Evolutionary conservation across 1,284 basidiomycete species (phyloP), one percentile per base, ranked within the genome.

Genomic region (Cystobasidium sp.): DNA sequence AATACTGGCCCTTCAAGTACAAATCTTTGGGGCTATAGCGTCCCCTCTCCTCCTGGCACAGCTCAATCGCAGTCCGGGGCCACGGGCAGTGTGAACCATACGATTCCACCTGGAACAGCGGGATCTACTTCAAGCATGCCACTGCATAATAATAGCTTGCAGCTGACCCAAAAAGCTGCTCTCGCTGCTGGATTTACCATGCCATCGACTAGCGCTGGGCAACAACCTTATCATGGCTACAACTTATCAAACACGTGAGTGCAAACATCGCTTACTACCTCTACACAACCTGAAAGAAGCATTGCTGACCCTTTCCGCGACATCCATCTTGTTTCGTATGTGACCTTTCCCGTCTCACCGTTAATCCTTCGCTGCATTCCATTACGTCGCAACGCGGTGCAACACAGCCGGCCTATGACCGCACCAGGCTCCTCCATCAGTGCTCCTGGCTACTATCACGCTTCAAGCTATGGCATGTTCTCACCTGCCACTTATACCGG

Each of bases 211-310:
- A 59, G 56, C 31, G 39, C 37, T 18, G 56, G 46, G n/a, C 61
- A 47, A 18, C 61, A 37, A 14, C 43, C 46, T 12, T 59, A 68
- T 47, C 69, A 71, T 41, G 69, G 58, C 47, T 71, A 71, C 51
- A 71, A 71, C 20, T 14, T 71, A 6, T 62, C 69, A 55, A 71
- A 71, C 41, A 71, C 69, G 69, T 71, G 43, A 71, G 69, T 63
- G 43, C 22, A 8, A 24, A 18, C 7, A 16, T 16, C 10, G 12
- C 12, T 14, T 49, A 16, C 10, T 16, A 41, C 44, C 39, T 22
- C 3, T 47, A 24, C 44, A 3, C 16, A 14, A 58, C 24, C 14
- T 58, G 55, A 22, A 58, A 22, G 20, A 14, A 58, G 31, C 55
- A 22, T 58, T 31, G 31, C 31, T 31, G 31, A 31, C 1, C 31